Conservation (phyloP, 2,329 filamentous ascomycete species). For the Colletotrichum lupini region DNA sequence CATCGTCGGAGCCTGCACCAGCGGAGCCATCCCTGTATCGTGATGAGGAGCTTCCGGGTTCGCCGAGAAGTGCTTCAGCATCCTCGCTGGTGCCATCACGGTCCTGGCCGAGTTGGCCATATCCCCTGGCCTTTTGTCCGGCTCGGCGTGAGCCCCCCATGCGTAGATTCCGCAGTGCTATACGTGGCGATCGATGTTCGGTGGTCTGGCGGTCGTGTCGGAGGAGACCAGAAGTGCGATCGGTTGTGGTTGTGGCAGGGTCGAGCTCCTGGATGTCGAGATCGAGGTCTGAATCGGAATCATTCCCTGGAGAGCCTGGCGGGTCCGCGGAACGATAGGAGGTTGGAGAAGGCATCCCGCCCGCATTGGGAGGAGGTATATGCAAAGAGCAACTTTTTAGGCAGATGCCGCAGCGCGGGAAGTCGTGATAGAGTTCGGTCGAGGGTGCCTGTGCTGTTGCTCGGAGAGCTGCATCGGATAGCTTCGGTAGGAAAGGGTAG, state of each 20-base stretch:
- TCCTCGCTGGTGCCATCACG: constrained; percentile 73
- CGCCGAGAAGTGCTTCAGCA: constrained; percentile 72
- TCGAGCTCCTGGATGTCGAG: constrained; percentile 85
- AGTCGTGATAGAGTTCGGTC: constrained; percentile 32
- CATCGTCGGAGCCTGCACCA: constrained; percentile 62
- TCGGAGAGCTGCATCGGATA: constrained; percentile 33
- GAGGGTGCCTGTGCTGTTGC: constrained; percentile 27
- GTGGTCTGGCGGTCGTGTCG: constrained; percentile 62
- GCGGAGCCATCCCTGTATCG: constrained; percentile 69
- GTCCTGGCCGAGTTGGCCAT: constrained; percentile 69
- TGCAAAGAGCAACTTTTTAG: constrained; percentile 26
- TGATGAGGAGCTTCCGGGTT: constrained; percentile 64
- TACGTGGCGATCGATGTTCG: constrained; percentile 64
- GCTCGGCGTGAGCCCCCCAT: constrained; percentile 72
- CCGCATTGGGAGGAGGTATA: constrained; percentile 32
- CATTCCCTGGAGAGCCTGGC: constrained; percentile 72
- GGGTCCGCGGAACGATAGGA: constrained; percentile 66
- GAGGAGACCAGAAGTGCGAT: constrained; percentile 42
- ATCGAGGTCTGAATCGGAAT: constrained; percentile 83
- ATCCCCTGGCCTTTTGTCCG: constrained; percentile 65
- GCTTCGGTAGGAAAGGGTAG: constrained; percentile 15
- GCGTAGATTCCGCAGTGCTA: constrained; percentile 78
- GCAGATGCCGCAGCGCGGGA: constrained; percentile 11
- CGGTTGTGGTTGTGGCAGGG: constrained; percentile 55
- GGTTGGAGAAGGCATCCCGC: constrained; percentile 68